Evolutionary conservation across 192 early-diverging fungal genomes (phyloP).

Genomic region (Backusella macrospora): DNA sequence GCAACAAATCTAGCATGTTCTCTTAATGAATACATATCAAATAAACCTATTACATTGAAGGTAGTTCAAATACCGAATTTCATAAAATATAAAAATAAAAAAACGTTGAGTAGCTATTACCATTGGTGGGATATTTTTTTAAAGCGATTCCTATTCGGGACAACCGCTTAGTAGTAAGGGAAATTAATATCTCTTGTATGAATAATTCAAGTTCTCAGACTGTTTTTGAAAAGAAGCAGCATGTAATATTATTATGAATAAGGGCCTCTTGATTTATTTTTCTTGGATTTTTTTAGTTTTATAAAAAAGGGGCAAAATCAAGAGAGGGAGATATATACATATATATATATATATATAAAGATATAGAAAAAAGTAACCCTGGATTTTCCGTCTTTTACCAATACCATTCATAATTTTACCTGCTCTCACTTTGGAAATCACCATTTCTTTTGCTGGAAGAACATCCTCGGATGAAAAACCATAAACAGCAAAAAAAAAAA

Average conservation of each 20-base stretch:
- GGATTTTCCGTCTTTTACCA: slow-evolving; percentile 2
- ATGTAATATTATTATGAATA: not conserved
- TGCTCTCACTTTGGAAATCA: not conserved
- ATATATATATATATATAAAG: not conserved
- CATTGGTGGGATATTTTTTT: not conserved
- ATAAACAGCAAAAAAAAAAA: not conserved
- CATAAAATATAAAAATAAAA: no score
- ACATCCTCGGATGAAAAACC: not conserved
- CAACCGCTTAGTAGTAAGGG: not conserved
- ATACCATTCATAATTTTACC: not conserved
- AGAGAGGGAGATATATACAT: not conserved
- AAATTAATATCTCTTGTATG: not conserved
- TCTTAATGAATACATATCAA: no score
- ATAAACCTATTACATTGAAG: no score
- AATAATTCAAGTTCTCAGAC: not conserved
- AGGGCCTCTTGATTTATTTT: not conserved
- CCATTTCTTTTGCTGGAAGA: not conserved
- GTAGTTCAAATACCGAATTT: no score
- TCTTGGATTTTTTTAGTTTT: not conserved
- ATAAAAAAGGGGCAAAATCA: not conserved
- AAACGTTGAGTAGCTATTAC: not conserved
- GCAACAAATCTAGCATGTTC: no score
- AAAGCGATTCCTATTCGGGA: not conserved
- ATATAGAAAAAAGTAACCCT: not conserved
- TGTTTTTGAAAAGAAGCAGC: no score